A percentile compares a stretch with the other conserved stretches of the same genome.
These are phyloP conservation scores for Hordeum pubiflorum DNA, from an alignment of 202 grass and related monocot species.

Conservation along the genomic window DNA sequence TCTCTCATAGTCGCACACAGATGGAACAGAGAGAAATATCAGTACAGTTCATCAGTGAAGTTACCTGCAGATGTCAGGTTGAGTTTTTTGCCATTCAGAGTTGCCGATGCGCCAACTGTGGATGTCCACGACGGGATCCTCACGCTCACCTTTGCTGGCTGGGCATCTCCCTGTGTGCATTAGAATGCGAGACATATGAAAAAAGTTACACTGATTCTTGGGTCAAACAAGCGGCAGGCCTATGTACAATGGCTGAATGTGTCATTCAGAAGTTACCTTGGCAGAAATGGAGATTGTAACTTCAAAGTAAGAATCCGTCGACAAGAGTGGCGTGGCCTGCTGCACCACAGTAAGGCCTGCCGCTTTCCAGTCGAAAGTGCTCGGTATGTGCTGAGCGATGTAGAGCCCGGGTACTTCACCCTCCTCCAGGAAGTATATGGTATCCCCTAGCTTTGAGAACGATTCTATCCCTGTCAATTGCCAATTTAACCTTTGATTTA, in stretches of 20 bases:
- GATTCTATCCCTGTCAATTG: conserved; percentile 54
- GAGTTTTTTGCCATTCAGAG: conserved; percentile 37
- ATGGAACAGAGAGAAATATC: neutral
- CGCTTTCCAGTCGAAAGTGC: conserved; percentile 46
- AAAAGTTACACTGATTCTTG: neutral
- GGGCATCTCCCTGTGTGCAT: conserved; percentile 24
- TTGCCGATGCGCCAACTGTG: neutral
- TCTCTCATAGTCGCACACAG: neutral
- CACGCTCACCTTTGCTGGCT: conserved; percentile 31
- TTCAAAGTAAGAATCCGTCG: conserved; percentile 34
- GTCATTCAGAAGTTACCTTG: conserved; percentile 14
- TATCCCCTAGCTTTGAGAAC: conserved; percentile 66
- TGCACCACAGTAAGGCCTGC: conserved; percentile 35
- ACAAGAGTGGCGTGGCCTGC: conserved; percentile 35
- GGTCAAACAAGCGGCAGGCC: neutral
- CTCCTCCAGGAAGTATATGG: conserved; percentile 63
- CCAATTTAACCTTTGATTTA: neutral
- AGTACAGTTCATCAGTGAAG: neutral
- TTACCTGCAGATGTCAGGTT: conserved; percentile 30
- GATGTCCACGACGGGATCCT: conserved; percentile 51
- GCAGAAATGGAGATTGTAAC: conserved; percentile 37
- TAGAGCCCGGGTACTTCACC: conserved; percentile 37
- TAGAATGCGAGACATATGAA: neutral
- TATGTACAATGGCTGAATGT: neutral
- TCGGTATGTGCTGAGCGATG: conserved; percentile 57